A percentile compares a stretch with the other conserved stretches of the same genome.
Evolutionary conservation across 192 early-diverging fungal genomes (phyloP).

Genomic region (Bifiguratus adelaidae): DNA sequence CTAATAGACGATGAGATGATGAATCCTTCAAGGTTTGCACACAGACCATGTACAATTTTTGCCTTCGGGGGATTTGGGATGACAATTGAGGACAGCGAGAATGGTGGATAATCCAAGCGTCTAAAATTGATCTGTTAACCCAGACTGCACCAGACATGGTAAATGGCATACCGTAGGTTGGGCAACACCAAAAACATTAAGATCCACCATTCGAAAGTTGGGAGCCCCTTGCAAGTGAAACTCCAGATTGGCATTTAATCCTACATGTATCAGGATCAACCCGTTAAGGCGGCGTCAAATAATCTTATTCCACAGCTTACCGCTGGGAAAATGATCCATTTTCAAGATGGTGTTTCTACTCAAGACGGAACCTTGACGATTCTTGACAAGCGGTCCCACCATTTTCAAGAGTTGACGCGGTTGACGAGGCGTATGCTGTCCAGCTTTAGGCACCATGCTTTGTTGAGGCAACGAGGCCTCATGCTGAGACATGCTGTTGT

Average conservation of each 20-base stretch:
- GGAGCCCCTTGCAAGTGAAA: constrained; percentile 55
- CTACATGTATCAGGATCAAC: constrained; percentile 5
- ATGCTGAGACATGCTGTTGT: too few relatives aligned
- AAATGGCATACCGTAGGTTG: constrained; percentile 40
- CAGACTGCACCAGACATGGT: too few relatives aligned
- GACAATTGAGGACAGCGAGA: constrained; percentile 37
- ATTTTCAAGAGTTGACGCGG: constrained; percentile 24
- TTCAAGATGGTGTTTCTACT: constrained; percentile 42
- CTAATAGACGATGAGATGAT: constrained; percentile 1
- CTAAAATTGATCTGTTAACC: too few relatives aligned
- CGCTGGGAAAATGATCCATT: constrained; percentile 38
- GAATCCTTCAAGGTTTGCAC: background rate
- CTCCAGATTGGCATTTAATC: constrained; percentile 28
- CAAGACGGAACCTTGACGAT: constrained; percentile 36
- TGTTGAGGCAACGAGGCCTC: too few relatives aligned
- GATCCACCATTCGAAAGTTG: constrained; percentile 48
- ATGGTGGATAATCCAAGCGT: constrained; percentile 39
- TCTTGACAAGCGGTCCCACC: constrained; percentile 31
- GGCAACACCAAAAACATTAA: constrained; percentile 51
- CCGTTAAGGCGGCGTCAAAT: background rate
- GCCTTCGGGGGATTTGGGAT: constrained; percentile 15
- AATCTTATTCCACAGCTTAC: constrained; percentile 4
- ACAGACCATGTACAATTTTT: background rate
- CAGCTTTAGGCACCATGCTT: too few relatives aligned
- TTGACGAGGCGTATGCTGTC: background rate